Conservation (phyloP, 2,329 filamentous ascomycete genomes). For the Aspergillus sojae region DNA sequence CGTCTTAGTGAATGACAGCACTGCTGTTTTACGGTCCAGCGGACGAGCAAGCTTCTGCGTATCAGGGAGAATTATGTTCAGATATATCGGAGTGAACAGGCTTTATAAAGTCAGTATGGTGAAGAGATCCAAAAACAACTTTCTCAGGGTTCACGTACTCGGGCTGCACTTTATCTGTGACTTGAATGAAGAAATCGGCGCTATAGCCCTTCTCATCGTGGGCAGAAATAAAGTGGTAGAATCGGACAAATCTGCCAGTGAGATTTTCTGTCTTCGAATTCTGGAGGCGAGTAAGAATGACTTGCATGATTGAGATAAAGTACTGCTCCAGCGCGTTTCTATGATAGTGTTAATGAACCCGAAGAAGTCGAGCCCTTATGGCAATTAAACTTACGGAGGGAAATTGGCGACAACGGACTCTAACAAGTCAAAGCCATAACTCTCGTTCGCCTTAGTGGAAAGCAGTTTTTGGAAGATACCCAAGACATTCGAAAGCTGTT, state of each 20-base stretch:
- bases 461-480: conserved; percentile 94
- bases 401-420: conserved; percentile 77
- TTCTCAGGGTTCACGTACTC: conserved; percentile 46
- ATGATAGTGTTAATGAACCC: conserved; percentile 12
- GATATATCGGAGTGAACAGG: conserved; percentile 83
- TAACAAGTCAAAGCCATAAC: conserved; percentile 84
- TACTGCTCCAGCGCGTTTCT: conserved; percentile 71
- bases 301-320: conserved; percentile 75
- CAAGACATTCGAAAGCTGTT: conserved; percentile 85
- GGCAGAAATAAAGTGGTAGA: conserved; percentile 90
- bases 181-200: conserved; percentile 85
- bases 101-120: conserved; percentile 33
- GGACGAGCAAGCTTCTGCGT: conserved; percentile 87
- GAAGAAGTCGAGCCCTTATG: background rate
- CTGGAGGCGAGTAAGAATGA: conserved; percentile 74
- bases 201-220: conserved; percentile 80
- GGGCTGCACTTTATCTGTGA: conserved; percentile 79
- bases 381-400: conserved; percentile 60
- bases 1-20: conserved; percentile 91
- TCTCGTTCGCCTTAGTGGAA: conserved; percentile 78
- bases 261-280: conserved; percentile 81
- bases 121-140: background rate
- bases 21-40: conserved; percentile 88
- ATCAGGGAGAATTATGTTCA: conserved; percentile 80
- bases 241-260: conserved; percentile 83